phyloP scores from a whole-genome alignment of 768 basidiomycete species.

The Mycena polygramma region DNA sequence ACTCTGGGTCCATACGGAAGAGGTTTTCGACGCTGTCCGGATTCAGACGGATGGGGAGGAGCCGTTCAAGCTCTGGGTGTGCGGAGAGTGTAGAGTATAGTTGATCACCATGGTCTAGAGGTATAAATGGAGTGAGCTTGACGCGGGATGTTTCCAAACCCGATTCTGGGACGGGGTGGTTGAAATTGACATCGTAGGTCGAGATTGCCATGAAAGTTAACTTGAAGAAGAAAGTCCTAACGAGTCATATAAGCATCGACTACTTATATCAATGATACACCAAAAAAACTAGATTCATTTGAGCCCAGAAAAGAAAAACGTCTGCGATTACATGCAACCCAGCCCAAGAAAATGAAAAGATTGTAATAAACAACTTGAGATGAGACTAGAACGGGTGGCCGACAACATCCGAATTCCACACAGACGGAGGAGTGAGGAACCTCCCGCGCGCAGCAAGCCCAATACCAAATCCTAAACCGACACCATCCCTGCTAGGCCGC shows the following conservation, averaged over 20 bases:
- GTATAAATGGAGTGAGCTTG: constrained; percentile 56
- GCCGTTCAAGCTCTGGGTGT: constrained; percentile 46
- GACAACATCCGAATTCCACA: neutral
- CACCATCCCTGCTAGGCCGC: constrained; percentile 13
- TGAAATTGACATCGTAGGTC: constrained; percentile 56
- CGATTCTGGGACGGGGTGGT: constrained; percentile 46
- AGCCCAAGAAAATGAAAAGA: constrained; percentile 6
- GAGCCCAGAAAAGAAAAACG: neutral
- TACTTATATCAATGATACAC: no score
- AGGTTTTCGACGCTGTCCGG: constrained; percentile 28
- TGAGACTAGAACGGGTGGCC: constrained; percentile 25
- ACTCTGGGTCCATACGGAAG: constrained; percentile 37
- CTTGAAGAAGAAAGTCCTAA: no score
- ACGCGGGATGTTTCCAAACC: constrained; percentile 53
- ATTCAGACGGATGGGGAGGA: constrained; percentile 46
- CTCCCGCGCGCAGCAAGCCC: constrained; percentile 35
- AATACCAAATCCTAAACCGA: constrained; percentile 17
- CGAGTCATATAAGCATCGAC: no score
- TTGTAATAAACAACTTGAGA: neutral
- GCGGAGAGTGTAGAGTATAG: constrained; percentile 44
- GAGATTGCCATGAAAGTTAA: neutral
- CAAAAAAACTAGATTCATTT: neutral
- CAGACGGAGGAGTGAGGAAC: constrained; percentile 26
- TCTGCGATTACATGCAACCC: neutral
- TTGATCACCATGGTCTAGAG: constrained; percentile 47